Percentiles rank a stretch among this genome's conserved stretches.
Evolutionary conservation across 208 protist genomes (phyloP).

Genomic region (Crithidia fasciculata): DNA sequence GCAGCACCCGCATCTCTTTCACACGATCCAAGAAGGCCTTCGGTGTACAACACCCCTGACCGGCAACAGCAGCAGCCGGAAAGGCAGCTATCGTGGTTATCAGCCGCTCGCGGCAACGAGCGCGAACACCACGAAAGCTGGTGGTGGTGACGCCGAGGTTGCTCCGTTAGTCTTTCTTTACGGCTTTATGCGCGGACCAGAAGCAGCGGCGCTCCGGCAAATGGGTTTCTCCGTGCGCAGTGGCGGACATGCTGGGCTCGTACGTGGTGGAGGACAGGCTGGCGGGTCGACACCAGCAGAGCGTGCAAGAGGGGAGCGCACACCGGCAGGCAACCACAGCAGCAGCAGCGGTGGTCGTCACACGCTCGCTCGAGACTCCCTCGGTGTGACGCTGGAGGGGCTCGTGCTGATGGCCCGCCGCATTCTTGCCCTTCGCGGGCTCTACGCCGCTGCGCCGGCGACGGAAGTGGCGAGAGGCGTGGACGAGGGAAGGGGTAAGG

Average conservation of each 20-base stretch:
- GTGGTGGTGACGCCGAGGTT: neutral
- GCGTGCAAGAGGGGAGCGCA: neutral
- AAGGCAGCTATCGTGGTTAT: no score
- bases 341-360: conserved; percentile 14
- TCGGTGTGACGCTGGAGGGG: conserved; percentile 48
- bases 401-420: conserved; percentile 50
- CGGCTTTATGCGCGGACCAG: conserved; percentile 16
- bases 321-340: neutral
- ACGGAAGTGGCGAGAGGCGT: neutral
- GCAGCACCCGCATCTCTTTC: conserved; percentile 20
- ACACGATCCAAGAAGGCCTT: conserved; percentile 9
- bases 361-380: conserved; percentile 45
- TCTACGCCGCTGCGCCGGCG: conserved; percentile 11
- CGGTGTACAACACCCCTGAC: neutral
- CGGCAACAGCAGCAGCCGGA: no score
- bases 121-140: neutral
- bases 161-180: conserved; percentile 19
- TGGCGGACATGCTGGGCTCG: conserved; percentile 17
- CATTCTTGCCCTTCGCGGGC: conserved; percentile 37
- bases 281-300: neutral
- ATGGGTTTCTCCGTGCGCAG: conserved; percentile 35
- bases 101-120: no score
- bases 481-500: neutral
- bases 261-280: conserved; percentile 4
- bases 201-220: conserved; percentile 22